A percentile compares a stretch with the other conserved stretches of the same genome.
Evolutionary conservation across 331 rosid species (phyloP).

Genomic region (Spiraea crenata): DNA sequence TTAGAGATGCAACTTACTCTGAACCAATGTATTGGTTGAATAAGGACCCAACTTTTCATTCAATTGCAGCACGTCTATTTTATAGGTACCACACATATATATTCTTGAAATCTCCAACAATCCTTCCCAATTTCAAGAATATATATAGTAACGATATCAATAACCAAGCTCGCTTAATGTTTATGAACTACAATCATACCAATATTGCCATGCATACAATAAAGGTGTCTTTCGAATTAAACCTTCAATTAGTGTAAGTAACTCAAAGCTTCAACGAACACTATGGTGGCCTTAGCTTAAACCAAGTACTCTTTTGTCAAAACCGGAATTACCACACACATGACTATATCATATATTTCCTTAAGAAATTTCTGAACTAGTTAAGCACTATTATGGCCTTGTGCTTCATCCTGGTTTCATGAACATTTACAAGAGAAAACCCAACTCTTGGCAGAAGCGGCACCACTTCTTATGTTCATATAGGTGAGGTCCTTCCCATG

Average conservation of each 20-base stretch:
- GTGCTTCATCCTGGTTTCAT: background rate
- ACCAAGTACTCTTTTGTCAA: background rate
- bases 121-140: no score
- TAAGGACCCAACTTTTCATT: no score
- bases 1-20: no score
- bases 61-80: no score
- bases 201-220: background rate
- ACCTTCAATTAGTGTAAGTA: constrained; percentile 5
- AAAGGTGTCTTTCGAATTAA: background rate
- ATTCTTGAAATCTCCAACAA: no score
- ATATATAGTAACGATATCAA: background rate
- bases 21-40: no score
- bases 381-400: background rate
- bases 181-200: background rate
- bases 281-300: background rate
- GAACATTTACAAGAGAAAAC: background rate
- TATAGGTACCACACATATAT: no score
- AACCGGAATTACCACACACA: background rate
- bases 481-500: background rate
- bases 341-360: background rate
- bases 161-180: background rate
- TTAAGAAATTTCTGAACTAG: background rate
- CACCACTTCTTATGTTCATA: constrained; percentile 5
- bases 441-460: background rate
- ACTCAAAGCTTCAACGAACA: background rate